Conservation (phyloP, 495 filamentous ascomycete species). For the Tuber aestivum region DNA sequence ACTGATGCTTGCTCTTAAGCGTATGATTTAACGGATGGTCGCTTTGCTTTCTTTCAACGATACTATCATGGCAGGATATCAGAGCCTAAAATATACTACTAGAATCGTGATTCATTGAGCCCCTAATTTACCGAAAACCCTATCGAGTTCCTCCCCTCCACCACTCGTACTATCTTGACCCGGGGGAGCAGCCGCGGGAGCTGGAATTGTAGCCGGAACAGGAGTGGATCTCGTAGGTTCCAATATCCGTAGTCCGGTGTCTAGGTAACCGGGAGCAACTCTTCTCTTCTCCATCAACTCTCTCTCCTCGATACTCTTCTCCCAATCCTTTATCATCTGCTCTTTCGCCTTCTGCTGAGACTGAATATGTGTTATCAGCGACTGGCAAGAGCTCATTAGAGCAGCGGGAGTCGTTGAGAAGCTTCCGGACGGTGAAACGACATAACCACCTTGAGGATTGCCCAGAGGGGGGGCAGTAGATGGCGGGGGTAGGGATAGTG, state of each 20-base stretch:
- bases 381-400: constrained; percentile 26
- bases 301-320: constrained; percentile 61
- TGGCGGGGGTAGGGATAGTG: constrained; percentile 76
- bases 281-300: constrained; percentile 89
- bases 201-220: constrained; percentile 14
- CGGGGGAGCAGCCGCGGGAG: background rate
- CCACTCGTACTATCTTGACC: constrained; percentile 9
- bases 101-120: constrained; percentile 26
- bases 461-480: constrained; percentile 51
- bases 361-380: constrained; percentile 60
- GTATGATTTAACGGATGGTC: background rate
- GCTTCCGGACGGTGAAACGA: constrained; percentile 36
- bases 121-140: constrained; percentile 72
- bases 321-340: constrained; percentile 60
- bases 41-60: background rate
- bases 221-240: constrained; percentile 56
- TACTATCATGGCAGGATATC: background rate
- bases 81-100: background rate
- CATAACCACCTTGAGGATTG: constrained; percentile 36
- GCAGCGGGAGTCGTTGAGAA: constrained; percentile 43
- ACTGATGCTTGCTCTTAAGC: constrained; percentile 20
- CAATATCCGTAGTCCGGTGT: constrained; percentile 76
- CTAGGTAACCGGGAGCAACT: constrained; percentile 89
- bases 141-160: constrained; percentile 72
- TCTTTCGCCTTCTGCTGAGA: constrained; percentile 62